phyloP scores from a whole-genome alignment of 2,329 filamentous ascomycete species.

The Alternaria brassicae region DNA sequence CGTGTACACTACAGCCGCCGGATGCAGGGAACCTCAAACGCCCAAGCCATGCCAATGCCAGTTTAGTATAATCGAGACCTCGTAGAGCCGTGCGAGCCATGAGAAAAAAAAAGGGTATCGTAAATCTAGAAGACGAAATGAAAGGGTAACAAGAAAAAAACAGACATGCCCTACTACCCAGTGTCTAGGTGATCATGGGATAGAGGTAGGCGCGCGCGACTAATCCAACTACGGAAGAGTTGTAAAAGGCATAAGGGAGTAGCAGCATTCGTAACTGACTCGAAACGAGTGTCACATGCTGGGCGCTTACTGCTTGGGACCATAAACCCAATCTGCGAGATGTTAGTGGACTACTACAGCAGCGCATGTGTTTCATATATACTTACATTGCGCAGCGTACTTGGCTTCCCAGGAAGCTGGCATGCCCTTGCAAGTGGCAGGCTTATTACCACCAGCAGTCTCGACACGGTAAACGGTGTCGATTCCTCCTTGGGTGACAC shows the following conservation, averaged over 20 bases:
- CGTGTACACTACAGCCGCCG: not conserved
- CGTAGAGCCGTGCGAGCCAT: not conserved
- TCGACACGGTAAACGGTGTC: constrained; percentile 57
- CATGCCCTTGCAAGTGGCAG: constrained; percentile 49
- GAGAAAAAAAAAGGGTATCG: constrained; percentile 21
- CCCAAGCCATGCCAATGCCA: constrained; percentile 3
- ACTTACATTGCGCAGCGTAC: constrained; percentile 53
- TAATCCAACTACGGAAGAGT: not conserved
- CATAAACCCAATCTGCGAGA: constrained; percentile 55
- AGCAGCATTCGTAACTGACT: constrained; percentile 12
- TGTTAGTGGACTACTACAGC: constrained; percentile 8
- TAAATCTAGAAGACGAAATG: constrained; percentile 3
- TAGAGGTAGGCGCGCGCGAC: constrained; percentile 7
- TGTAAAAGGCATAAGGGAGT: constrained; percentile 2
- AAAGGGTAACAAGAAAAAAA: constrained; percentile 3
- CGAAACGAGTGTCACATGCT: constrained; percentile 17
- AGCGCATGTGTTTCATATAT: not conserved
- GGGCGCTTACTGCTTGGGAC: constrained; percentile 33
- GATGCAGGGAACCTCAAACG: not conserved
- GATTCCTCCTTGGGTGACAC: constrained; percentile 50
- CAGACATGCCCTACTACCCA: not conserved
- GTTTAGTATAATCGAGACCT: not conserved
- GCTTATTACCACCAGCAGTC: constrained; percentile 56
- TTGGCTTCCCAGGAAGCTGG: constrained; percentile 47
- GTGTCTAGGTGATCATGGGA: not conserved